Evolutionary conservation across 495 filamentous ascomycete species (phyloP).

Genomic region (Penicillium subrubescens): DNA sequence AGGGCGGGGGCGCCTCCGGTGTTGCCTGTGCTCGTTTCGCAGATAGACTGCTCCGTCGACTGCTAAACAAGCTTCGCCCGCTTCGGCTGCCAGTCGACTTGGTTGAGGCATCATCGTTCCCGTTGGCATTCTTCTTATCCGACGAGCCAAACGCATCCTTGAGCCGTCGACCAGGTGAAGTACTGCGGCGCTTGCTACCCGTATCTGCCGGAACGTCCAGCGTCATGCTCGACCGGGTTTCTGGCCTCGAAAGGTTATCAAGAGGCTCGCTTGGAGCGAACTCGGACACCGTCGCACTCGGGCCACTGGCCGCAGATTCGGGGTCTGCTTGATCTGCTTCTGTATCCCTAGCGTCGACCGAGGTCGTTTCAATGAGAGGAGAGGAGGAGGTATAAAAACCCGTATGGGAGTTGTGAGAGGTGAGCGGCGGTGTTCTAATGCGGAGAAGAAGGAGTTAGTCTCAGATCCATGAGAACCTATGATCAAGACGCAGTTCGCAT

Average conservation of each 20-base stretch:
- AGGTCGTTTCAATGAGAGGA: conserved; percentile 68
- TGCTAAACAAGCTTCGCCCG: conserved; percentile 33
- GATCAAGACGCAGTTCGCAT: conserved; percentile 35
- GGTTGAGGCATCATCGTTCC: conserved; percentile 42
- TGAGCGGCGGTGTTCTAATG: conserved; percentile 61
- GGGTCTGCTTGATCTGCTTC: conserved; percentile 28
- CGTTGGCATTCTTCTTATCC: conserved; percentile 37
- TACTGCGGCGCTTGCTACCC: conserved; percentile 38
- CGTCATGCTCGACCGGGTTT: conserved; percentile 29
- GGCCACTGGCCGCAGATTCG: conserved; percentile 36
- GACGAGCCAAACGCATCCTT: conserved; percentile 48
- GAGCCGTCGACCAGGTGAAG: conserved; percentile 47
- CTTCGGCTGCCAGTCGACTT: conserved; percentile 39
- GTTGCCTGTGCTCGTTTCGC: conserved; percentile 37
- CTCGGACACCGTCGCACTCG: conserved; percentile 29
- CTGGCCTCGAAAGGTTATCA: conserved; percentile 23
- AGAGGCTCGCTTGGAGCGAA: conserved; percentile 28
- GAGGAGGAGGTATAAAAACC: conserved; percentile 83
- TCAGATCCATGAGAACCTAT: neutral
- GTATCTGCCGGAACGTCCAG: conserved; percentile 38
- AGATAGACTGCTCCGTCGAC: conserved; percentile 45
- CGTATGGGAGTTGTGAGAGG: conserved; percentile 73
- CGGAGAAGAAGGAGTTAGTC: conserved; percentile 21
- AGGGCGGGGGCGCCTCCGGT: conserved; percentile 32
- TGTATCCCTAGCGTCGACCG: conserved; percentile 37